Base-by-base conservation (phyloP, 805 yeast genomes). In the Zygosaccharomyces bisporus region DNA sequence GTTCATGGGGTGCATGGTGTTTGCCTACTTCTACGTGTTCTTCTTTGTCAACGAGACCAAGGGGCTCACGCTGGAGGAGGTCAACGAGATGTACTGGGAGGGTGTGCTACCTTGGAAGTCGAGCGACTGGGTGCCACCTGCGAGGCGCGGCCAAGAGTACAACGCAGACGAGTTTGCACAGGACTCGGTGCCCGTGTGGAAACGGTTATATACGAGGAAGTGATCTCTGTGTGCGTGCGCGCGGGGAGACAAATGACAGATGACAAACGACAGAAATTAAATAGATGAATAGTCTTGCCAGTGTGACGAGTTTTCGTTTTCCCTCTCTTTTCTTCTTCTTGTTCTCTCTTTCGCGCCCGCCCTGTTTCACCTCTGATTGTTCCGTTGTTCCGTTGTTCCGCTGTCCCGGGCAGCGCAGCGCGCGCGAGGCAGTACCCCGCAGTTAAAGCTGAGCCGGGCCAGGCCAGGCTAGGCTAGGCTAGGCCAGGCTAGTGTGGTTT, bases 31-130 rank as follows among this genome's bases (percentile, higher is more conserved):
- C 66, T 87, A 83, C 64, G 85, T 85, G 43, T 79, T 75, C 73
- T 80, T 86, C 73, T 74, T 75, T 54, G 79, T 87, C 48, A 80
- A 80, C 56, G 91, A 85, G 68, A 87, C 95, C 44, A 80, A 79
- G 70, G 95, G 95, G 47, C 75, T 86, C 57, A 75, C 86, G 35
- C 75, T 87, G 63, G 95, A 86, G 69, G 89, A 86, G 67, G 86
- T 86, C 51, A 89, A 86, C 63, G 81, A 76, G 58, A 69, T 81
- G 72, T 74, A 70, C 57, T 63, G 73, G 21, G 65, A 68, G 40
- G 66, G 64, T 53, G 69, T 68, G 32, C 53, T 63, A 43, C 70
- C 77, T 40, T 73, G 77, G 76, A 61, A 65, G 44, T 79, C 83
- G 12, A 41, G 71, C 19, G 55, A 55, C 45, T 82, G 78, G 79